A percentile compares a stretch with the other conserved stretches of the same genome.
These are phyloP conservation scores for Russula virescens DNA, from an alignment of 768 basidiomycete species.

Conservation along the genomic window DNA sequence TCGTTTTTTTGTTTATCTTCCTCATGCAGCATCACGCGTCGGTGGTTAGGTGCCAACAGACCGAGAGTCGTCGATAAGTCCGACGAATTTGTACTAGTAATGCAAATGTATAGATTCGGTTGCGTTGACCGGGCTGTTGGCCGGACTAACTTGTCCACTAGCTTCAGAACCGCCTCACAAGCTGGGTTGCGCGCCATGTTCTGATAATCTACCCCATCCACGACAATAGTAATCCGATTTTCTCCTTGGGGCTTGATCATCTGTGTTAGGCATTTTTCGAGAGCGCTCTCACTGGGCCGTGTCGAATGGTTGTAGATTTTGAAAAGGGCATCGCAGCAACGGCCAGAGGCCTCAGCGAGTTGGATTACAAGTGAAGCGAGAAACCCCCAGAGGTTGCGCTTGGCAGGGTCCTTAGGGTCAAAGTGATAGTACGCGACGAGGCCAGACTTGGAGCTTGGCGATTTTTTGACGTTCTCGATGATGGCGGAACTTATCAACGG, in stretches of 20 bases:
- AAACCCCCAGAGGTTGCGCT: not conserved
- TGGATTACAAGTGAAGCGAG: not conserved
- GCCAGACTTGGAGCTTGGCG: not conserved
- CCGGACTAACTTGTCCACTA: not conserved
- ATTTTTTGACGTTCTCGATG: constrained; percentile 5
- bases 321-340: not conserved
- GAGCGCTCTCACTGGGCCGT: too few relatives aligned
- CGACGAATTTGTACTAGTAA: too few relatives aligned
- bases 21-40: not conserved
- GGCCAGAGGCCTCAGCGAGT: not conserved
- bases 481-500: not conserved
- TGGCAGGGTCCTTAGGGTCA: not conserved
- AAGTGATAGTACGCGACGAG: not conserved
- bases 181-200: too few relatives aligned
- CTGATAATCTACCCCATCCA: not conserved
- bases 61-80: not conserved
- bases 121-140: not conserved
- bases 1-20: not conserved
- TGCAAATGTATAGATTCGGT: not conserved
- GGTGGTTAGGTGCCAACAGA: not conserved
- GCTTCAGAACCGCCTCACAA: not conserved
- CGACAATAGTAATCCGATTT: not conserved
- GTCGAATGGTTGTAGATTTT: too few relatives aligned
- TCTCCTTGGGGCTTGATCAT: too few relatives aligned
- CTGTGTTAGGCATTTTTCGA: too few relatives aligned